A percentile compares a stretch with the other conserved stretches of the same genome.
These are phyloP conservation scores for Epichloe sp. DNA, from an alignment of 2,329 filamentous ascomycete species.

Conservation along the genomic window DNA sequence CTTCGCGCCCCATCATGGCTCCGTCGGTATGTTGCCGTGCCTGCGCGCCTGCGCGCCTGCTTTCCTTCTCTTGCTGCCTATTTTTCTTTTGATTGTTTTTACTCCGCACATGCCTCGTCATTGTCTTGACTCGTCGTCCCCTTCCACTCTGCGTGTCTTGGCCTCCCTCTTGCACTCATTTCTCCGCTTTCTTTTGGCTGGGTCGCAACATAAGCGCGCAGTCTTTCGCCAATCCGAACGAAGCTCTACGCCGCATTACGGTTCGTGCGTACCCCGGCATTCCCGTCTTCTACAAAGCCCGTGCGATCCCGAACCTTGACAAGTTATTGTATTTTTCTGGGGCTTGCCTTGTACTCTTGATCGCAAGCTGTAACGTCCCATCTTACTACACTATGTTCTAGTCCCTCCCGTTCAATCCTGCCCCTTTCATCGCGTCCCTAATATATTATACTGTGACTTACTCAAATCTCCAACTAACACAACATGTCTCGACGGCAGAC, in stretches of 20 bases:
- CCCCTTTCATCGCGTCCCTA: background rate
- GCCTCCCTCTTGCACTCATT: slow-evolving; percentile 5
- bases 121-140: slow-evolving; percentile 5
- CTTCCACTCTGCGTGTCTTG: slow-evolving; percentile 3
- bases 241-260: background rate
- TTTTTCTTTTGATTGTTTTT: background rate
- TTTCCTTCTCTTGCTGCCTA: slow-evolving; percentile 4
- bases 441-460: background rate
- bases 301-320: background rate
- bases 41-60: background rate
- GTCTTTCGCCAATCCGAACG: background rate
- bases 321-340: background rate
- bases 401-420: background rate
- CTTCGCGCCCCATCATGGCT: slow-evolving; percentile 49
- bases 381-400: background rate
- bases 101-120: background rate
- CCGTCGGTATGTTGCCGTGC: slow-evolving; percentile 39
- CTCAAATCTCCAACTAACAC: slow-evolving; percentile 1
- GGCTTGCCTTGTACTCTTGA: background rate
- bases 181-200: background rate
- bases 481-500: slow-evolving; percentile 23
- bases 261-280: slow-evolving; percentile 4
- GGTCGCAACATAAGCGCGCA: background rate
- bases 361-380: background rate
- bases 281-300: background rate